Evolutionary conservation across 345 rosid species (phyloP).

Genomic region (Clausena lansium): DNA sequence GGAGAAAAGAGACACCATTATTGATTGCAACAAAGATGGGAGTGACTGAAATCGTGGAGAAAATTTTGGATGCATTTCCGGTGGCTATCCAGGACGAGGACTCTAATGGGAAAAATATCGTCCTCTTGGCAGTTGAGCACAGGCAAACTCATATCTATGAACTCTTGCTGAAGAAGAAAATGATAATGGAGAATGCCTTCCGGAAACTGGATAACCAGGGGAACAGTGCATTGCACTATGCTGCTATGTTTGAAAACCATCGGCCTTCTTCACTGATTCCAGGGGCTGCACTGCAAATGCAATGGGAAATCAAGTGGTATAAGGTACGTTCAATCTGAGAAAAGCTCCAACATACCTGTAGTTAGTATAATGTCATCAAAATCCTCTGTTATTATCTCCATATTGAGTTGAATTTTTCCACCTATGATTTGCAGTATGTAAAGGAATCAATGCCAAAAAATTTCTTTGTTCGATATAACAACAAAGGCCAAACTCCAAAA

Average conservation of each 20-base stretch:
- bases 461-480: conserved; percentile 16
- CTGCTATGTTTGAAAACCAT: conserved; percentile 13
- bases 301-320: conserved; percentile 35
- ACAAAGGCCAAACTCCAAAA: conserved; percentile 17
- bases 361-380: not conserved
- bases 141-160: conserved; percentile 15
- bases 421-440: conserved; percentile 14
- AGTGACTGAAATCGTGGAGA: conserved; percentile 16
- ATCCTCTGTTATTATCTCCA: not conserved
- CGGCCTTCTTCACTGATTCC: conserved; percentile 20
- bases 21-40: conserved; percentile 20
- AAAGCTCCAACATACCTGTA: not conserved
- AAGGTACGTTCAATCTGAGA: conserved; percentile 14
- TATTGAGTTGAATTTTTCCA: not conserved
- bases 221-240: conserved; percentile 27
- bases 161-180: not conserved
- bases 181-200: conserved; percentile 5
- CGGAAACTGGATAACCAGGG: conserved; percentile 15
- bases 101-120: not conserved
- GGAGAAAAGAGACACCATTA: conserved; percentile 5
- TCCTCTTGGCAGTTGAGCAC: conserved; percentile 28
- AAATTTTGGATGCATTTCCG: conserved; percentile 14
- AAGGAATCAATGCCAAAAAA: conserved; percentile 24
- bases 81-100: conserved; percentile 18
- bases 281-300: conserved; percentile 33